These are phyloP conservation scores for Penicillium subrubescens DNA, from an alignment of 495 filamentous ascomycete genomes.

Conservation along the genomic window DNA sequence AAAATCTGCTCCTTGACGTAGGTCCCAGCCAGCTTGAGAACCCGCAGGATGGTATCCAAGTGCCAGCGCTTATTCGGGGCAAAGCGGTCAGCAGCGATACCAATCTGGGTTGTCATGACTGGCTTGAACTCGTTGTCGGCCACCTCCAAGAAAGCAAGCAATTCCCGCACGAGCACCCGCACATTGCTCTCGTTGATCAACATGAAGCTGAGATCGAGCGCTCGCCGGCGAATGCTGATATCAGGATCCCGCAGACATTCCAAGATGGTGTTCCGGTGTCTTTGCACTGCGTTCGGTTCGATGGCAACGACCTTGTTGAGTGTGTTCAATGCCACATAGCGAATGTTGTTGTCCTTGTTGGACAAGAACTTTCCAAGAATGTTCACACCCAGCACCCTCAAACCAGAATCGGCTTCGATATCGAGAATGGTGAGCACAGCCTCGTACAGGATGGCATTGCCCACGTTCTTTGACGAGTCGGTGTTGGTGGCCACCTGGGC, in stretches of 20 bases:
- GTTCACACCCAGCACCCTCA: constrained; percentile 93
- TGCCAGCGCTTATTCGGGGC: constrained; percentile 98
- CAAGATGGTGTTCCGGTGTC: constrained; percentile 95
- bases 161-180: constrained; percentile 85
- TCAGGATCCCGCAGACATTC: constrained; percentile 98
- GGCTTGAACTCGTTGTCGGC: constrained; percentile 99
- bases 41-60: constrained; percentile 94
- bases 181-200: constrained; percentile 97
- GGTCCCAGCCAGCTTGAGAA: constrained; percentile 90
- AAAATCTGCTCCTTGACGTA: constrained; percentile 98
- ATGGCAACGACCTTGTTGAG: constrained; percentile 98
- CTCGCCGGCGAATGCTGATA: constrained; percentile 93
- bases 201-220: constrained; percentile 95
- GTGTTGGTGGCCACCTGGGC: constrained; percentile 99
- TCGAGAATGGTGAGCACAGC: constrained; percentile 96
- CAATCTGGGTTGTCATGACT: constrained; percentile 94
- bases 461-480: constrained; percentile 96
- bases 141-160: constrained; percentile 92
- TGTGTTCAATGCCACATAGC: constrained; percentile 96
- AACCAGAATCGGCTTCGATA: constrained; percentile 93
- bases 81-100: constrained; percentile 92
- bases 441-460: constrained; percentile 97
- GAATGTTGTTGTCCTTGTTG: constrained; percentile 98
- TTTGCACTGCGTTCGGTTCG: constrained; percentile 94
- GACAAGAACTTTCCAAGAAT: constrained; percentile 97